Evolutionary conservation across 2,329 filamentous ascomycete species (phyloP).

Genomic region (Metarhizium anisopliae): DNA sequence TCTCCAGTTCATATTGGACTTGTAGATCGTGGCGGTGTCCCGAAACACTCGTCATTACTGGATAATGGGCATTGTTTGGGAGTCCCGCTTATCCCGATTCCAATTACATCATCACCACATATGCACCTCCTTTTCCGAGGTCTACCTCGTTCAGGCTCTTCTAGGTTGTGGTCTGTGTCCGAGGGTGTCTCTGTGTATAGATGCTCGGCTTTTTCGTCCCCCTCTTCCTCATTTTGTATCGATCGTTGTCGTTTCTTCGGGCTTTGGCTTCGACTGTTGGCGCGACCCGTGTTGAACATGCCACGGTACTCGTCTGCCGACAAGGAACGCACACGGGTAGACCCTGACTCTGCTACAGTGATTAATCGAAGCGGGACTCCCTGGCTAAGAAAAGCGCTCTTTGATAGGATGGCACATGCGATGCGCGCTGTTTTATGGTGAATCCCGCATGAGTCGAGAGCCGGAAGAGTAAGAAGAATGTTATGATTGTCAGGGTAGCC

Average conservation of each 20-base stretch:
- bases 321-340: neutral
- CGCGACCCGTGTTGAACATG: neutral
- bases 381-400: slow-evolving; percentile 6
- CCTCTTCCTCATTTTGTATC: neutral
- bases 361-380: slow-evolving; percentile 1
- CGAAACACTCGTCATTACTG: neutral
- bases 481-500: slow-evolving; percentile 6
- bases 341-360: neutral
- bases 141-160: neutral
- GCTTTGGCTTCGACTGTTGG: neutral
- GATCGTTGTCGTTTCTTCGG: neutral
- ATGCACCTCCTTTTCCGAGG: neutral
- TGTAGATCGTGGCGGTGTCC: neutral
- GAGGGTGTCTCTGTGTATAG: neutral
- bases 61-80: neutral
- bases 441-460: slow-evolving; percentile 4
- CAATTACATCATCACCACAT: neutral
- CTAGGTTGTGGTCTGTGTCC: neutral
- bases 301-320: slow-evolving; percentile 1
- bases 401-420: slow-evolving; percentile 7
- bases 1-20: too few relatives aligned
- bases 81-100: neutral
- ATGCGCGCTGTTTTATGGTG: slow-evolving; percentile 7
- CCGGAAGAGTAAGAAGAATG: slow-evolving; percentile 6
- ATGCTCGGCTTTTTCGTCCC: neutral